Percentiles rank a stretch among this genome's conserved stretches.
phyloP scores from a whole-genome alignment of 192 early-diverging fungal genomes.

The Haplosporangium gracile region DNA sequence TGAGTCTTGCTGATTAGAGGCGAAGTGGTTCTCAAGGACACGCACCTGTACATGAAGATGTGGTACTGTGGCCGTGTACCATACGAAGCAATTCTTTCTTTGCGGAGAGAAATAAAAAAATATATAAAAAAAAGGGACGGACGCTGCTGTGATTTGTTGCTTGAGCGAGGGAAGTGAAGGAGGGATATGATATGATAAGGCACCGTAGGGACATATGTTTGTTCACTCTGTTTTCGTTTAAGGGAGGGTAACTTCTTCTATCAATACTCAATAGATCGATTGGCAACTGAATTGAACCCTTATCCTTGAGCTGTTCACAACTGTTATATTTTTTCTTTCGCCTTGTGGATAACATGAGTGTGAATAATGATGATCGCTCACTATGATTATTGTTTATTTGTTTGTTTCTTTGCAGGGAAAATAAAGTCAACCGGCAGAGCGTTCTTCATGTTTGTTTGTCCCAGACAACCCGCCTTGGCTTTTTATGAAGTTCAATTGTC shows the following conservation, averaged over 20 bases:
- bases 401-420: constrained; percentile 11
- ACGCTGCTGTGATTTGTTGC: constrained; percentile 33
- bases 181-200: not conserved
- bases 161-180: not conserved
- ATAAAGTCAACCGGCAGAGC: constrained; percentile 6
- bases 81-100: not conserved
- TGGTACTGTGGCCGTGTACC: not conserved
- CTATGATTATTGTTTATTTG: not conserved
- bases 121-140: not conserved
- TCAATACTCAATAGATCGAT: not conserved
- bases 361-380: not conserved
- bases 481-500: too few relatives aligned
- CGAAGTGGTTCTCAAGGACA: not conserved
- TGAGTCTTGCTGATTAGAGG: not conserved
- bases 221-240: constrained; percentile 16
- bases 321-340: not conserved
- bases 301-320: not conserved
- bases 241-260: not conserved
- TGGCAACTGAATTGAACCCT: not conserved
- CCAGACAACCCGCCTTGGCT: too few relatives aligned
- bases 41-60: not conserved
- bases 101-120: not conserved
- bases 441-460: constrained; percentile 1
- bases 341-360: not conserved
- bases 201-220: constrained; percentile 41